phyloP scores from a whole-genome alignment of 345 rosid species.

The Salix exigua region DNA sequence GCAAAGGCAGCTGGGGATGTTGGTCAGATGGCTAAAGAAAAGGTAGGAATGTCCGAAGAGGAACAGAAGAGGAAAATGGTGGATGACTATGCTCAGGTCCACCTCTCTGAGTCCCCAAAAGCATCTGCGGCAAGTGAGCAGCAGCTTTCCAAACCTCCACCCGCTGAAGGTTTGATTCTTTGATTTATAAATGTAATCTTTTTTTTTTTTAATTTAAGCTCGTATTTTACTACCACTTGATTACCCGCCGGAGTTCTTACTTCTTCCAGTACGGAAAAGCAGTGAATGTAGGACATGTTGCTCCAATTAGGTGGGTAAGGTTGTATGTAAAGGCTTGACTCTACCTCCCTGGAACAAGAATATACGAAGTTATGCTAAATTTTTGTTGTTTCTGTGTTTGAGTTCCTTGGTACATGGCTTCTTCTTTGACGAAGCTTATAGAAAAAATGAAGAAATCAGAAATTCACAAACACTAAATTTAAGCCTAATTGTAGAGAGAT shows the following conservation, averaged over 20 bases:
- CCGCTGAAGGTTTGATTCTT: conserved; percentile 57
- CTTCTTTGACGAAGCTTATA: neutral
- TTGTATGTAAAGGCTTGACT: conserved; percentile 1
- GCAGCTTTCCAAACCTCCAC: conserved; percentile 46
- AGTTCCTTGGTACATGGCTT: neutral
- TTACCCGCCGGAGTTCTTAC: neutral
- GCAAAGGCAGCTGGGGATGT: conserved; percentile 95
- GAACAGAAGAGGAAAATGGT: conserved; percentile 82
- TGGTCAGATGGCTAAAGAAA: conserved; percentile 91
- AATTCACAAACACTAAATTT: too few relatives aligned
- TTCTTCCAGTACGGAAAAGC: neutral
- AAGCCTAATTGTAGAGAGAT: too few relatives aligned
- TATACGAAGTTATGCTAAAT: neutral
- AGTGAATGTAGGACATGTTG: conserved; percentile 2
- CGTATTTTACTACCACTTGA: neutral
- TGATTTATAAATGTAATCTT: conserved; percentile 23
- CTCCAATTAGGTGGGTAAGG: neutral
- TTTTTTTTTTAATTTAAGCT: neutral
- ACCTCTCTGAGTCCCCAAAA: conserved; percentile 77
- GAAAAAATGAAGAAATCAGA: too few relatives aligned
- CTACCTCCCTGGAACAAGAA: conserved; percentile 1
- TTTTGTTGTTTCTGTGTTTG: neutral
- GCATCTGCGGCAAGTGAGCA: conserved; percentile 38
- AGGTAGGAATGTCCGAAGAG: conserved; percentile 67
- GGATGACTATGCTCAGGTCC: conserved; percentile 78